These are phyloP conservation scores for Ustilago loliicola DNA, from an alignment of 1,284 basidiomycete genomes.

Conservation along the genomic window DNA sequence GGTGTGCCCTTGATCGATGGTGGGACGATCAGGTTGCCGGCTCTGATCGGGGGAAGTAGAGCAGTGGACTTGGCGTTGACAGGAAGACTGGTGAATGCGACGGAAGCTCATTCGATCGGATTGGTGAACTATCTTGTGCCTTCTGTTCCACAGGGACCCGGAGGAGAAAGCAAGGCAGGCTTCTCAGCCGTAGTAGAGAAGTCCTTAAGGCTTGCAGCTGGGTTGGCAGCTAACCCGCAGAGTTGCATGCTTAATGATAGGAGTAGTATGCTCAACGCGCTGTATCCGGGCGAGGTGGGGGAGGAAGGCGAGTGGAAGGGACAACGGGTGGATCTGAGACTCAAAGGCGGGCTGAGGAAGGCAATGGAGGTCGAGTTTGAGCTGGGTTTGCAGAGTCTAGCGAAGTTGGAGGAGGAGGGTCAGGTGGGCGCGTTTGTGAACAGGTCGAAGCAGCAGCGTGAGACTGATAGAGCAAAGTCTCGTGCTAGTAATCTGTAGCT, in stretches of 20 bases:
- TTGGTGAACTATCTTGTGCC: constrained; percentile 38
- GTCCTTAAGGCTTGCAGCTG: constrained; percentile 28
- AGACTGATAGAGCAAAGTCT: constrained; percentile 28
- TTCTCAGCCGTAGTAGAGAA: constrained; percentile 30
- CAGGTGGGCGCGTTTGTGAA: constrained; percentile 44
- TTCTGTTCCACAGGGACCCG: background rate
- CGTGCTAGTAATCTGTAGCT: constrained; percentile 31
- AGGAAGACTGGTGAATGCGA: constrained; percentile 30
- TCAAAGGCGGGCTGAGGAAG: constrained; percentile 32
- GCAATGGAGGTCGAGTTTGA: constrained; percentile 47
- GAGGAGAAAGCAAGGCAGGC: background rate
- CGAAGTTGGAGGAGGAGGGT: constrained; percentile 35
- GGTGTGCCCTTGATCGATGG: constrained; percentile 53
- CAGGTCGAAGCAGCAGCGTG: constrained; percentile 20
- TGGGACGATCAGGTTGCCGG: constrained; percentile 36
- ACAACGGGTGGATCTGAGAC: constrained; percentile 30
- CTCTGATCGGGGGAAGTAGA: constrained; percentile 36
- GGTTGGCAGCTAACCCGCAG: constrained; percentile 32
- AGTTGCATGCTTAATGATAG: constrained; percentile 53
- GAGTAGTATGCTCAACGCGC: constrained; percentile 32
- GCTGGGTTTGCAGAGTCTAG: constrained; percentile 36
- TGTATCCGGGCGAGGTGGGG: constrained; percentile 13
- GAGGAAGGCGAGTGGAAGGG: background rate
- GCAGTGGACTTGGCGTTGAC: constrained; percentile 40
- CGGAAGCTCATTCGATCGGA: constrained; percentile 33